Evolutionary conservation across 306 rosid genomes (phyloP), one percentile per base, ranked within the genome.

Genomic region (Vigna trinervia): DNA sequence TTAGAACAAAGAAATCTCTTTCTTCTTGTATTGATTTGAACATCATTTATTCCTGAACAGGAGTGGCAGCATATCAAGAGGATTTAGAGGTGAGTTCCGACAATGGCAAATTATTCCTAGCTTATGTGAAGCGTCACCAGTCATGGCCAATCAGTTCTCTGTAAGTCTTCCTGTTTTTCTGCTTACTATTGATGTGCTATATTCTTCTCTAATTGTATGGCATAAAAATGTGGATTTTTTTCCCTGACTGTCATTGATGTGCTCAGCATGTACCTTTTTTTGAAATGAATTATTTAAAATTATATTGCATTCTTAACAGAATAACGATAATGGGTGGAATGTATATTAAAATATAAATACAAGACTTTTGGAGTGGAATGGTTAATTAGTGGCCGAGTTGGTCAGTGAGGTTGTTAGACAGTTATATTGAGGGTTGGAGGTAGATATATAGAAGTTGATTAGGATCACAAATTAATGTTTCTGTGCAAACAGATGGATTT

Each of bases 21-120:
- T 65, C 68, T 81, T 69, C 71, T 81, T 69, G 53, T 80, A 69
- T 57, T 71, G 77, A 53, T 78, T 68, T 73, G 58, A 76, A 48
- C 39, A 38, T 67, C 34, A 52, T 82, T 41, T 80, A 39, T 70
- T 11, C 78, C 53, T 74, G 51, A 59, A 10, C 94, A 95, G 99
- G 77, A 92, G 99, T 80, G 99, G 99, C 80, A 95, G 99, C 87
- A 92, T 95, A 81, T 95, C 99, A 69, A 91, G 99, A 85, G 99
- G 97, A 78, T 95, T 95, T 84, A 92, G 99, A 82, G 99, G 99
- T 12, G 99, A 95, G 76, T 95, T 95, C 80, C 87, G 97, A 82
- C 97, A 92, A 84, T 92, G 96, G 97, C 97, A 95, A 87, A 92
- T 95, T 62, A 73, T 90, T 85, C 99, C 97, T 74, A 94, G 97